Conservation (phyloP, 2,329 filamentous ascomycete species). For the Coniochaeta sp. region DNA sequence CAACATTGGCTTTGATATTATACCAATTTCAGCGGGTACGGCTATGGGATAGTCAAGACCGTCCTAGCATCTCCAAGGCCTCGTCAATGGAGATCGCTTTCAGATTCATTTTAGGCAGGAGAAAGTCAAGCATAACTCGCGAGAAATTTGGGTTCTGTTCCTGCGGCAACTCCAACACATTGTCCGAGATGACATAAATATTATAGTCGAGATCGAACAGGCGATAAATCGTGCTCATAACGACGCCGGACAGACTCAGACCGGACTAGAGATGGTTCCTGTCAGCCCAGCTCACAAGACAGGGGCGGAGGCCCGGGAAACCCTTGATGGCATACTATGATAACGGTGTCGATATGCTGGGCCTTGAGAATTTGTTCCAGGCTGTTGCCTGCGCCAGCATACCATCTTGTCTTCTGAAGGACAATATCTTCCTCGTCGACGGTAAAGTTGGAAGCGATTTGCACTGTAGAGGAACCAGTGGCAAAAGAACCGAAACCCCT, state of each 20-base stretch:
- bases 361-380: conserved; percentile 31
- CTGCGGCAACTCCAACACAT: conserved; percentile 21
- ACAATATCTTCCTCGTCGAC: conserved; percentile 25
- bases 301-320: too few species aligned
- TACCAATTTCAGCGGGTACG: too few species aligned
- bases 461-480: conserved; percentile 10
- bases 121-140: conserved; percentile 13
- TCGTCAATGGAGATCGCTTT: conserved; percentile 9
- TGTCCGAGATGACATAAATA: conserved; percentile 29
- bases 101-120: conserved; percentile 20
- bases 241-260: conserved; percentile 30
- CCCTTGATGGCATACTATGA: conserved; percentile 20
- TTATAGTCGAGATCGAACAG: conserved; percentile 35
- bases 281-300: too few species aligned
- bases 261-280: conserved; percentile 21
- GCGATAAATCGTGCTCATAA: conserved; percentile 32
- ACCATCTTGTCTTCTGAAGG: conserved; percentile 33
- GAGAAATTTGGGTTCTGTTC: conserved; percentile 11
- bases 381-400: conserved; percentile 28
- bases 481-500: conserved; percentile 18
- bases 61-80: not conserved
- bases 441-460: conserved; percentile 13
- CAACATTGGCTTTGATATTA: too few species aligned
- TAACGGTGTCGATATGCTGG: conserved; percentile 30
- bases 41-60: too few species aligned